Evolutionary conservation across 345 rosid genomes (phyloP).

Genomic region (Cardamine occulta): DNA sequence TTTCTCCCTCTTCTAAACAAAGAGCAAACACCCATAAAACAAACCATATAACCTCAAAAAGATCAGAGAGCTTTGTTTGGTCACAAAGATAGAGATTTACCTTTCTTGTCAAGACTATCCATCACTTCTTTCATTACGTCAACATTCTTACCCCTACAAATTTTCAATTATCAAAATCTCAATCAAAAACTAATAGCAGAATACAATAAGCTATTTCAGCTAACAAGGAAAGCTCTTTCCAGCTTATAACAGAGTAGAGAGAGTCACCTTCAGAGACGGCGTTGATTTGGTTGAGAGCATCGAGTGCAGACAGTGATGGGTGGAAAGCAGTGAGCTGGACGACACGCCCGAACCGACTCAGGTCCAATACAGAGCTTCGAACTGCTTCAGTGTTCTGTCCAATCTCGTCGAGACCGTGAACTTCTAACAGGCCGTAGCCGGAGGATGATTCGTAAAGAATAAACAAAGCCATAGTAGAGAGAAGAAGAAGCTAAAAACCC

Average conservation of each 20-base stretch:
- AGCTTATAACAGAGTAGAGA: background rate
- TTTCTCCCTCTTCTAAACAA: constrained; percentile 49
- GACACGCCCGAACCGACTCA: constrained; percentile 78
- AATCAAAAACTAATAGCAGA: background rate
- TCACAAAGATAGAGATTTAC: constrained; percentile 42
- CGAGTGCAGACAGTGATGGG: constrained; percentile 69
- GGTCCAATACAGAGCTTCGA: constrained; percentile 67
- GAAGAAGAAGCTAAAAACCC: background rate
- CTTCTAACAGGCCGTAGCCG: constrained; percentile 62
- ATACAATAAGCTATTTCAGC: background rate
- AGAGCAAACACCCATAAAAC: constrained; percentile 18
- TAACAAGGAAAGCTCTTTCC: background rate
- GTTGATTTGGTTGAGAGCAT: constrained; percentile 79
- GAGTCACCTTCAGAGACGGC: constrained; percentile 79
- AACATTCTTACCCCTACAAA: constrained; percentile 71
- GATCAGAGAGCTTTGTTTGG: constrained; percentile 8
- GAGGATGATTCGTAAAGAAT: constrained; percentile 74
- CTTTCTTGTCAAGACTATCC: constrained; percentile 56
- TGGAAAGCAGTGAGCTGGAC: constrained; percentile 73
- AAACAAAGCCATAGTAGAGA: constrained; percentile 57
- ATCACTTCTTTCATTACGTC: constrained; percentile 92
- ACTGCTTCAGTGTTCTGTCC: constrained; percentile 88
- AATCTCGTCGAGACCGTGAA: constrained; percentile 73
- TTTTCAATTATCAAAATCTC: background rate
- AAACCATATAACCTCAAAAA: background rate